These are phyloP conservation scores for Chaetomiaceae sp. DNA, from an alignment of 2,329 filamentous ascomycete genomes.

Conservation along the genomic window DNA sequence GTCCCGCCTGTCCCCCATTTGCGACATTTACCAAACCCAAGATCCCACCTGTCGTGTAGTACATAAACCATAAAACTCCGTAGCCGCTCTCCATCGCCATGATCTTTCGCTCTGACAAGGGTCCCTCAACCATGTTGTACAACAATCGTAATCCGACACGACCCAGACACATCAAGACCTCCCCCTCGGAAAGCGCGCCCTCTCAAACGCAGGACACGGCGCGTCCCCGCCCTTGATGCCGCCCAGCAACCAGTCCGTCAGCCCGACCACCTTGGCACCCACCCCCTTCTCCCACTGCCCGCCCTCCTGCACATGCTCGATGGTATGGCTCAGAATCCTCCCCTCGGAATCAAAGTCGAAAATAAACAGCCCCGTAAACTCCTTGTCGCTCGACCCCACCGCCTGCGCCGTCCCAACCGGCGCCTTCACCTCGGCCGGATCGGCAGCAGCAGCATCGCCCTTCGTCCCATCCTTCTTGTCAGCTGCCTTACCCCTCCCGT, in stretches of 20 bases:
- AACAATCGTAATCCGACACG: not conserved
- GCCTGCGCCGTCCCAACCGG: conserved; percentile 38
- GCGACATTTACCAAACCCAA: too few relatives aligned
- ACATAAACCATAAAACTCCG: not conserved
- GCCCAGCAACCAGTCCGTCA: conserved; percentile 92
- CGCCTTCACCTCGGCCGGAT: conserved; percentile 7
- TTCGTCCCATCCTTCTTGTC: conserved; percentile 33
- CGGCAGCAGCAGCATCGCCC: not conserved
- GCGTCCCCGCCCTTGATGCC: conserved; percentile 49
- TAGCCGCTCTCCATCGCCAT: not conserved
- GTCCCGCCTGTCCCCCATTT: too few relatives aligned
- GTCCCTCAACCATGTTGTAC: not conserved
- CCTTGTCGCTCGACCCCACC: conserved; percentile 58
- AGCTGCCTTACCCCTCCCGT: conserved; percentile 23
- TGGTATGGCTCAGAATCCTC: conserved; percentile 79
- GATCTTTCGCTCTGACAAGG: too few relatives aligned
- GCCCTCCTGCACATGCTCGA: conserved; percentile 85
- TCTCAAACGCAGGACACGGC: conserved; percentile 24
- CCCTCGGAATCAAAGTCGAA: conserved; percentile 93
- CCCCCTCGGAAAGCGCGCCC: conserved; percentile 11
- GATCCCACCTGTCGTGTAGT: not conserved
- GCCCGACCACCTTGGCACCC: conserved; percentile 77
- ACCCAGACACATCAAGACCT: conserved; percentile 6
- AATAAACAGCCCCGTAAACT: conserved; percentile 87
- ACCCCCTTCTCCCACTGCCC: conserved; percentile 75